Percentiles rank a stretch among this genome's conserved stretches.
phyloP scores from a whole-genome alignment of 1,284 basidiomycete species.

The Papiliotrema terrestris region DNA sequence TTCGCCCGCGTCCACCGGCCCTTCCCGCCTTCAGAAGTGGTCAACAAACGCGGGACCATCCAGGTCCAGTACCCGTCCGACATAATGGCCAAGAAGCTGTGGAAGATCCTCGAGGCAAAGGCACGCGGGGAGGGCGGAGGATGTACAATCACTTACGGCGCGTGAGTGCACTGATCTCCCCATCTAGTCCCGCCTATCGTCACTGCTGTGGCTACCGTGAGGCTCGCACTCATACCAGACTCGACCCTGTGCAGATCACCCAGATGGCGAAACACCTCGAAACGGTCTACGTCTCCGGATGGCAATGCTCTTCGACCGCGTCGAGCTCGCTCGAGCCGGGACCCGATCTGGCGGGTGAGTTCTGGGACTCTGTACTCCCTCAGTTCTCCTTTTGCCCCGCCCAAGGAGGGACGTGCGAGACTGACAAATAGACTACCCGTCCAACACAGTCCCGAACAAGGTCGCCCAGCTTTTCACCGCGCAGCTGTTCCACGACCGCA shows the following conservation, averaged over 20 bases:
- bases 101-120: conserved; percentile 52
- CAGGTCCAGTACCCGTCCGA: conserved; percentile 83
- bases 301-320: conserved; percentile 86
- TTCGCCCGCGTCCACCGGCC: conserved; percentile 81
- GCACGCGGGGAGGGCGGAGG: conserved; percentile 48
- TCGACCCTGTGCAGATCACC: conserved; percentile 91
- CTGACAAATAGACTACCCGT: conserved; percentile 57
- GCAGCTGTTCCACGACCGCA: conserved; percentile 61
- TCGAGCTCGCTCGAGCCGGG: conserved; percentile 96
- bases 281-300: conserved; percentile 93
- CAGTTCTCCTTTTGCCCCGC: not conserved
- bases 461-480: conserved; percentile 62
- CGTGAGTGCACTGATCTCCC: conserved; percentile 61
- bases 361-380: not conserved
- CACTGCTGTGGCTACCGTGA: not conserved
- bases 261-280: conserved; percentile 96
- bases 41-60: conserved; percentile 88
- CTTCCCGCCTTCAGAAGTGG: conserved; percentile 89
- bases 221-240: conserved; percentile 43
- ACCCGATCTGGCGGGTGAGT: conserved; percentile 83
- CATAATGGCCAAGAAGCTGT: conserved; percentile 83
- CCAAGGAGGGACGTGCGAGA: no score
- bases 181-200: no score
- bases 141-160: conserved; percentile 70
- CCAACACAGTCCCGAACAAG: conserved; percentile 62